A percentile compares a stretch with the other conserved stretches of the same genome.
phyloP scores from a whole-genome alignment of 352 stramenopile species.

The Phytophthora crassamura region DNA sequence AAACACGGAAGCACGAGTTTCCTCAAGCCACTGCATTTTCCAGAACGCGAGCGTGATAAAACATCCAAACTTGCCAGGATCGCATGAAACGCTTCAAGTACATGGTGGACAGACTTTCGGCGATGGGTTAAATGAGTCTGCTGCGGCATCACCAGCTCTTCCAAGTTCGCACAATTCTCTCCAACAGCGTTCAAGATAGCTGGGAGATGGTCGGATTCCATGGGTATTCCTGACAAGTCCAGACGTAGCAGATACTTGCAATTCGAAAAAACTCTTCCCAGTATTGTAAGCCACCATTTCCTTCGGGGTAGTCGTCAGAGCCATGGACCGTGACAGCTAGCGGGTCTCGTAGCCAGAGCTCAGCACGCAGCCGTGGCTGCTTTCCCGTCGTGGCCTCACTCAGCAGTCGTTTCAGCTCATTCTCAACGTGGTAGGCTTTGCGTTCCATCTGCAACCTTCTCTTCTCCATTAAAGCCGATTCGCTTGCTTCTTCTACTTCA shows the following conservation, averaged over 20 bases:
- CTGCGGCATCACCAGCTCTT: slow-evolving; percentile 28
- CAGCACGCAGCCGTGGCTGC: not conserved
- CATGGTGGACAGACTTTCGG: slow-evolving; percentile 3
- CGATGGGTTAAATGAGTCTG: slow-evolving; percentile 15
- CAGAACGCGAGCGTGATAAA: slow-evolving; percentile 1
- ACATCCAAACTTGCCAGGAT: slow-evolving; percentile 1
- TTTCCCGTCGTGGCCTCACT: not conserved
- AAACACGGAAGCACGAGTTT: slow-evolving; percentile 39
- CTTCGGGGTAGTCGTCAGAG: not conserved
- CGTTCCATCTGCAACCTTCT: slow-evolving; percentile 1
- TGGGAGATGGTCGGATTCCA: slow-evolving; percentile 22
- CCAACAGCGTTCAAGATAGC: slow-evolving; percentile 12
- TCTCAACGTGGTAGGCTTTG: slow-evolving; percentile 8
- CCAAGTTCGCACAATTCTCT: slow-evolving; percentile 15
- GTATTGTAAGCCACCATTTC: not conserved
- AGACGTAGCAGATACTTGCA: slow-evolving; percentile 12
- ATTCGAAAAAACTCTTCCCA: slow-evolving; percentile 15
- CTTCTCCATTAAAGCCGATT: not conserved
- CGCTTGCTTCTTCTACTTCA: not conserved
- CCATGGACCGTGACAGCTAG: slow-evolving; percentile 6
- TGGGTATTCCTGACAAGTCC: slow-evolving; percentile 15
- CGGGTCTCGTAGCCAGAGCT: slow-evolving; percentile 19
- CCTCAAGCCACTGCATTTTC: slow-evolving; percentile 21
- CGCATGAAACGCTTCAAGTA: slow-evolving; percentile 21
- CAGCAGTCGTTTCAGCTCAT: slow-evolving; percentile 19